phyloP scores from a whole-genome alignment of 257 asterid genomes.

The Handroanthus guayacan region DNA sequence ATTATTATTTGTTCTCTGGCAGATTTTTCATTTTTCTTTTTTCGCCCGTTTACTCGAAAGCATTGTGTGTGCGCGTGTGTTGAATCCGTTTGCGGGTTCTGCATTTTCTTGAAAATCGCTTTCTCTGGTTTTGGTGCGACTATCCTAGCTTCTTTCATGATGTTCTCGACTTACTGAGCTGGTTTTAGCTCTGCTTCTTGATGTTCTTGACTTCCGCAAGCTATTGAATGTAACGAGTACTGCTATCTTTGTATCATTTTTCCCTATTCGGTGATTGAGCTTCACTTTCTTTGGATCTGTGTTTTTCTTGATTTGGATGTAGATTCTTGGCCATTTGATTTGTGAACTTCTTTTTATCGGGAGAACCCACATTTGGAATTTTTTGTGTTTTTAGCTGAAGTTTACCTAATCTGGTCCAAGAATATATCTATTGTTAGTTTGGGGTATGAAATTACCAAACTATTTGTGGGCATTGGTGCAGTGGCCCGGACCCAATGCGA shows the following conservation, averaged over 20 bases:
- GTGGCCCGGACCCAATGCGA: slow-evolving; percentile 8
- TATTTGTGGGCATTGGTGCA: not conserved
- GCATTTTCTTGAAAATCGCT: slow-evolving; percentile 22
- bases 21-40: not conserved
- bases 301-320: slow-evolving; percentile 22
- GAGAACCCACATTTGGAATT: slow-evolving; percentile 29
- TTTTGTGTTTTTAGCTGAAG: slow-evolving; percentile 21
- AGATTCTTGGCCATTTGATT: slow-evolving; percentile 1
- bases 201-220: slow-evolving; percentile 19
- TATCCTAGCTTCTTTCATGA: slow-evolving; percentile 30
- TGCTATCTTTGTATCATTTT: slow-evolving; percentile 12
- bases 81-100: slow-evolving; percentile 14
- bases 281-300: slow-evolving; percentile 47
- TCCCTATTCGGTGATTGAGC: slow-evolving; percentile 27
- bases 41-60: not conserved
- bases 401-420: slow-evolving; percentile 21
- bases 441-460: slow-evolving; percentile 1
- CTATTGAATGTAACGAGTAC: not conserved
- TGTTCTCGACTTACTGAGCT: slow-evolving; percentile 18
- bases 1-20: slow-evolving; percentile 4
- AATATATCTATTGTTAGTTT: slow-evolving; percentile 6
- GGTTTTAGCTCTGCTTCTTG: slow-evolving; percentile 17
- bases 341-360: not conserved
- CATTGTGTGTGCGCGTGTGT: not conserved
- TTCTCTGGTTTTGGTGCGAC: slow-evolving; percentile 5